Conservation (phyloP, 2,329 filamentous ascomycete species). For the Colletotrichum sp. region DNA sequence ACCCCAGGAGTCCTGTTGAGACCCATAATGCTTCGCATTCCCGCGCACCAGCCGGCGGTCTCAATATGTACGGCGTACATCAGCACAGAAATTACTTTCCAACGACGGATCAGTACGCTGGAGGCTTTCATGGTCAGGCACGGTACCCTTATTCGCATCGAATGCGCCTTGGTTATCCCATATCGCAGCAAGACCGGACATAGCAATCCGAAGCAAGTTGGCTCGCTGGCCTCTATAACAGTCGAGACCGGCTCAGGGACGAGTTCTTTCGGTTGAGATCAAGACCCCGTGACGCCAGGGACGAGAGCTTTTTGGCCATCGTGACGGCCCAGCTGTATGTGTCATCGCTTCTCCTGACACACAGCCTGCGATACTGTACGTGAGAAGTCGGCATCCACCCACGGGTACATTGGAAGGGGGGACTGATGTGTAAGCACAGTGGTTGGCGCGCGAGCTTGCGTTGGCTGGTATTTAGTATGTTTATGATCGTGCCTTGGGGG, state of each 20-base stretch:
- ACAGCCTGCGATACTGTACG: neutral
- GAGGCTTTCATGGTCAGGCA: neutral
- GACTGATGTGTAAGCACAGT: neutral
- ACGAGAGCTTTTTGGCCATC: neutral
- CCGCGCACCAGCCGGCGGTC: neutral
- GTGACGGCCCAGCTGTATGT: neutral
- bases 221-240: neutral
- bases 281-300: neutral
- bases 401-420: neutral
- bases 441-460: neutral
- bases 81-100: neutral
- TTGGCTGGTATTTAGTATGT: neutral
- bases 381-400: neutral
- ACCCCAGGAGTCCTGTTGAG: neutral
- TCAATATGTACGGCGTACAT: neutral
- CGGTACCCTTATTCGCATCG: neutral
- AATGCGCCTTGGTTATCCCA: neutral
- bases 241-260: neutral
- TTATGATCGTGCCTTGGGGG: neutral
- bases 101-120: neutral
- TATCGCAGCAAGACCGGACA: neutral
- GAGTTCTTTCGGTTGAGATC: neutral
- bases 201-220: neutral
- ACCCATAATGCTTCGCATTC: neutral
- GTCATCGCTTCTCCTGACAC: neutral